phyloP scores from a whole-genome alignment of 306 rosid species.

The Citrullus colocynthis region DNA sequence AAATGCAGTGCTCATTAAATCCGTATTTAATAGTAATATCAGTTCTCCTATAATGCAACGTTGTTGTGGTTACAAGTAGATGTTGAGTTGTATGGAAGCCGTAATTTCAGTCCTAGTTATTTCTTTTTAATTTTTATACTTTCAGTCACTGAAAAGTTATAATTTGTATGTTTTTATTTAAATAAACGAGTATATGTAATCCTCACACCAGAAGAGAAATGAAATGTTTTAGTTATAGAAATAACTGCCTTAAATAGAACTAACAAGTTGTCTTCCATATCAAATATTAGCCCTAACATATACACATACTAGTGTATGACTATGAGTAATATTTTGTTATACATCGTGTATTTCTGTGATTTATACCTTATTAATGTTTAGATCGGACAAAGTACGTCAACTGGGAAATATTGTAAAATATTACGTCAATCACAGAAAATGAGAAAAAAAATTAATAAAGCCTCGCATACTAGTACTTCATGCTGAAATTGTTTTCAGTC shows the following conservation, averaged over 20 bases:
- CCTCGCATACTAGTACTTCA: no score
- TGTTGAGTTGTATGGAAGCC: neutral
- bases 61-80: neutral
- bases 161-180: neutral
- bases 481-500: no score
- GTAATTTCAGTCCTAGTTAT: neutral
- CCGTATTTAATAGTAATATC: neutral
- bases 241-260: neutral
- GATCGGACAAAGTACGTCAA: no score
- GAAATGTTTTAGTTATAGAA: neutral
- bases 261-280: neutral
- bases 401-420: no score
- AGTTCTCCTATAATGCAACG: neutral
- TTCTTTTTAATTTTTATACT: neutral
- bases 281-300: neutral
- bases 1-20: no score
- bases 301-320: neutral
- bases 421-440: no score
- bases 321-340: neutral
- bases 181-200: neutral
- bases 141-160: neutral
- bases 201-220: neutral
- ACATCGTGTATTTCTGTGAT: neutral
- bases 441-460: no score
- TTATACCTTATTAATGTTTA: no score